phyloP scores from a whole-genome alignment of 441 rosid species.

The Croton setiger region DNA sequence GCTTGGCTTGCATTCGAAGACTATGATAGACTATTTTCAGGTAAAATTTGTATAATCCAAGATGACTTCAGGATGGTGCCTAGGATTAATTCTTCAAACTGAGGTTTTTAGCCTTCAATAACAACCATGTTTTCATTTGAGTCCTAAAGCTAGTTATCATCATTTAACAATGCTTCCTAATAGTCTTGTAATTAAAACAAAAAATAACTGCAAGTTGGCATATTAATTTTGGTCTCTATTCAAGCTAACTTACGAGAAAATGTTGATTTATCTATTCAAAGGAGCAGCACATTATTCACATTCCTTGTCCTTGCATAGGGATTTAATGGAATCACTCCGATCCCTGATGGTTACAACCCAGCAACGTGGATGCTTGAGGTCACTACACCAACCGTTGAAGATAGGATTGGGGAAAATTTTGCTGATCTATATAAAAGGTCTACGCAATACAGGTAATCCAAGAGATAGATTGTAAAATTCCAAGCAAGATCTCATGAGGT shows the following conservation, averaged over 20 bases:
- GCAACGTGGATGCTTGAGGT: slow-evolving; percentile 96
- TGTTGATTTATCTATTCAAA: background rate
- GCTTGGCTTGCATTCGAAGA: slow-evolving; percentile 65
- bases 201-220: background rate
- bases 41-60: slow-evolving; percentile 31
- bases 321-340: slow-evolving; percentile 13
- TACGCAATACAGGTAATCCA: slow-evolving; percentile 47
- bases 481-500: background rate
- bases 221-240: background rate
- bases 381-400: slow-evolving; percentile 49
- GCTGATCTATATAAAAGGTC: slow-evolving; percentile 57
- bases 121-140: background rate
- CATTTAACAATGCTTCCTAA: background rate
- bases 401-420: slow-evolving; percentile 53
- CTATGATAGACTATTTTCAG: slow-evolving; percentile 81
- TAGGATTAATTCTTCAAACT: background rate
- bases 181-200: background rate
- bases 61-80: background rate
- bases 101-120: background rate
- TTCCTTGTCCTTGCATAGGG: slow-evolving; percentile 10
- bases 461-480: background rate
- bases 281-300: background rate
- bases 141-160: background rate
- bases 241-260: background rate
- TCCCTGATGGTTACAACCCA: slow-evolving; percentile 53